Evolutionary conservation across 2,329 filamentous ascomycete species (phyloP).

Genomic region (Endoconidiophora laricicola): DNA sequence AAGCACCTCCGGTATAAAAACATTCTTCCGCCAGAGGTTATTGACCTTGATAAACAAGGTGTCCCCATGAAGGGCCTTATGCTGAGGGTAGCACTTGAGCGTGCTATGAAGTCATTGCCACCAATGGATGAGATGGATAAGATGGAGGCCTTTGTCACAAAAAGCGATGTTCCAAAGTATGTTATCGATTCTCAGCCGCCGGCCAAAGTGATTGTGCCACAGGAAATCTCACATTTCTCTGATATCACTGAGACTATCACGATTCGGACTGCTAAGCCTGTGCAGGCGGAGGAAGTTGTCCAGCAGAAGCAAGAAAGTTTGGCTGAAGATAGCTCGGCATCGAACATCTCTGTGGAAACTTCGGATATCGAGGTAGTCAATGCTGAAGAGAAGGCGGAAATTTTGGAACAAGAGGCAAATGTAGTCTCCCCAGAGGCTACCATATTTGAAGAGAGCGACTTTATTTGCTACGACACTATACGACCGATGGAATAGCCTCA

Average conservation of each 20-base stretch:
- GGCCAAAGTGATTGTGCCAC: too few species aligned
- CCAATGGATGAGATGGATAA: not conserved
- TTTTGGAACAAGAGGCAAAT: not conserved
- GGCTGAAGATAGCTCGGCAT: too few species aligned
- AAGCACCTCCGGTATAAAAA: conserved; percentile 8
- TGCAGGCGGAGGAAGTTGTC: too few species aligned
- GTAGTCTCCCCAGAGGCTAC: not conserved
- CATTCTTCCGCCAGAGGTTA: conserved; percentile 6
- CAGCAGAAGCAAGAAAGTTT: not conserved
- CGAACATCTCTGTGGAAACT: too few species aligned
- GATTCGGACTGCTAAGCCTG: too few species aligned
- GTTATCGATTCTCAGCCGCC: too few species aligned
- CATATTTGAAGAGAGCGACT: not conserved
- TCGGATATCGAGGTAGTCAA: too few species aligned
- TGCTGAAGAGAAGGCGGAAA: not conserved
- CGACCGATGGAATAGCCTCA: conserved; percentile 1
- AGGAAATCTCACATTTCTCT: too few species aligned
- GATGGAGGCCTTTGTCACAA: not conserved
- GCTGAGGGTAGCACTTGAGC: conserved; percentile 5
- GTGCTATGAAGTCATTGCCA: conserved; percentile 3
- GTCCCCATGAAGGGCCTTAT: conserved; percentile 5
- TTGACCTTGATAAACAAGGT: conserved; percentile 2
- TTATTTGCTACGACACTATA: conserved; percentile 1
- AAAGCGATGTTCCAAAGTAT: not conserved
- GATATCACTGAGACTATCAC: too few species aligned